Conservation (phyloP, 1,139 yeast species). For the Magnusiomyces starmeri region DNA sequence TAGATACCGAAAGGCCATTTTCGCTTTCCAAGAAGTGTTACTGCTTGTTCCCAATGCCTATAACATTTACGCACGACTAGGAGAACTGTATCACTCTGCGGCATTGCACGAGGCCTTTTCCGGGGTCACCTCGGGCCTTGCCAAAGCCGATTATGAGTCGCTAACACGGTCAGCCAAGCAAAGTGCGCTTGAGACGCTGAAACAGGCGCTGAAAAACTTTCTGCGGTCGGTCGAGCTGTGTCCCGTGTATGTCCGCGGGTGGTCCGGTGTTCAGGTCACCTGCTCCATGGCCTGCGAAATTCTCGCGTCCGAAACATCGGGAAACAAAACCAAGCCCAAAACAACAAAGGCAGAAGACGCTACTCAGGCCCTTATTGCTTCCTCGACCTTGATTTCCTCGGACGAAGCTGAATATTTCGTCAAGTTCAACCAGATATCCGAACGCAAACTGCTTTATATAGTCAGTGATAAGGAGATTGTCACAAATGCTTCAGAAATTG, state of each 20-base stretch:
- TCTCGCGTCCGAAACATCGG: slow-evolving; percentile 14
- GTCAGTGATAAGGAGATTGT: slow-evolving; percentile 13
- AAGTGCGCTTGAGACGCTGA: slow-evolving; percentile 21
- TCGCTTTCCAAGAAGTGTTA: slow-evolving; percentile 61
- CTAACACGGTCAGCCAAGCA: slow-evolving; percentile 3
- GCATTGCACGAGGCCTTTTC: slow-evolving; percentile 16
- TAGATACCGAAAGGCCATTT: slow-evolving; percentile 53
- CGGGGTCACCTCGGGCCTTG: slow-evolving; percentile 9
- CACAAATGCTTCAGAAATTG: slow-evolving; percentile 5
- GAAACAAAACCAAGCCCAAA: slow-evolving; percentile 15
- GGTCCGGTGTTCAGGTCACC: slow-evolving; percentile 61
- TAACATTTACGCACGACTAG: slow-evolving; percentile 58
- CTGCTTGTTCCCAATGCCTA: slow-evolving; percentile 66
- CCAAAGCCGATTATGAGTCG: neutral
- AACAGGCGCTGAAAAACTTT: slow-evolving; percentile 46
- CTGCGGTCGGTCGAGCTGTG: slow-evolving; percentile 70
- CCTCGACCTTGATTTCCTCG: neutral
- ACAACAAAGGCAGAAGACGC: neutral
- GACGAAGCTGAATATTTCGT: slow-evolving; percentile 7
- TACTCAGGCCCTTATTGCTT: neutral
- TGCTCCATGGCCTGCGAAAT: slow-evolving; percentile 27
- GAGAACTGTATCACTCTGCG: slow-evolving; percentile 38
- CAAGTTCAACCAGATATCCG: slow-evolving; percentile 12
- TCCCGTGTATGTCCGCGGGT: slow-evolving; percentile 59
- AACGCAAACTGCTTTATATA: slow-evolving; percentile 13